Evolutionary conservation across 192 early-diverging fungal genomes (phyloP).

Genomic region (Backusella morwellensis): DNA sequence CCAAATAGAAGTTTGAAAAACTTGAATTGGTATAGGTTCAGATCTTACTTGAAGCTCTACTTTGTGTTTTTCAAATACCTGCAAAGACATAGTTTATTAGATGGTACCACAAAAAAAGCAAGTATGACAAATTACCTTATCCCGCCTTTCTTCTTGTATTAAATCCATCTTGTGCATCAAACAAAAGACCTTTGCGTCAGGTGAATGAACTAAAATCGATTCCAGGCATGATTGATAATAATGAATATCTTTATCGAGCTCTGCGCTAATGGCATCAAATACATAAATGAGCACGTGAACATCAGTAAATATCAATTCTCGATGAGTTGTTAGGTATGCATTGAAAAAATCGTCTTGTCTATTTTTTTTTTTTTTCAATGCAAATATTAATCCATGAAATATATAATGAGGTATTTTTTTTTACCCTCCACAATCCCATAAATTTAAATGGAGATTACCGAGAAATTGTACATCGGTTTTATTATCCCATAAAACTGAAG

Average conservation of each 20-base stretch:
- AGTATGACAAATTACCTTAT: conserved; percentile 7
- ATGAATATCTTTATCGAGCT: conserved; percentile 8
- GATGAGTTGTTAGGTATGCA: background rate
- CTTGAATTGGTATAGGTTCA: conserved; percentile 62
- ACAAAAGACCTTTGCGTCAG: conserved; percentile 1
- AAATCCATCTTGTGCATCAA: conserved; percentile 17
- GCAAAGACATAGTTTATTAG: background rate
- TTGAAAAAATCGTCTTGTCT: conserved; percentile 9
- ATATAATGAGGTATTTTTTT: background rate
- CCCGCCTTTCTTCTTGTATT: conserved; percentile 3
- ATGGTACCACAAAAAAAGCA: background rate
- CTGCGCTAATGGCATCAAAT: conserved; percentile 1
- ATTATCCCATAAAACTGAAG: conserved; percentile 10
- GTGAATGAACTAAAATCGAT: background rate
- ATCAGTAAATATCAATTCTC: conserved; percentile 7
- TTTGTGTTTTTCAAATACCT: conserved; percentile 70
- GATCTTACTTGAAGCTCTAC: conserved; percentile 64
- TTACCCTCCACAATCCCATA: conserved; percentile 19
- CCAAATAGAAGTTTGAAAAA: conserved; percentile 86
- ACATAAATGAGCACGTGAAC: conserved; percentile 11
- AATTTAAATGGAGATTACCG: conserved; percentile 11
- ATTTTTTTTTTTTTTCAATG: background rate
- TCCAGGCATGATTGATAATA: conserved; percentile 13
- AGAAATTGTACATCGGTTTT: conserved; percentile 13
- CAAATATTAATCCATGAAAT: background rate